Percentiles rank a stretch among this genome's conserved stretches.
Evolutionary conservation across 352 stramenopile species (phyloP).

Genomic region (Pythium scleroteichum): DNA sequence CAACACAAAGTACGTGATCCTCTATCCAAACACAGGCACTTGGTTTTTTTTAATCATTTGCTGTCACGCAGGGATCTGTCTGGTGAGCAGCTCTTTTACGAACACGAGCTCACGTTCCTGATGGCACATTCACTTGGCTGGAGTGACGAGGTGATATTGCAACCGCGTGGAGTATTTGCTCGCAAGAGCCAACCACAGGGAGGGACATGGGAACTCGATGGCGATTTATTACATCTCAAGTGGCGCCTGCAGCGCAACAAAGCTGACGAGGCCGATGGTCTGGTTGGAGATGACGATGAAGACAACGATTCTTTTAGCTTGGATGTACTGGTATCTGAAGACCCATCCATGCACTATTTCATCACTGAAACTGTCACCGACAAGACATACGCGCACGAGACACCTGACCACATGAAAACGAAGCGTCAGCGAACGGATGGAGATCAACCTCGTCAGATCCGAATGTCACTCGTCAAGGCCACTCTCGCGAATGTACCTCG

Average conservation of each 20-base stretch:
- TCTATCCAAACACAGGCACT: not conserved
- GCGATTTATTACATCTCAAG: constrained; percentile 80
- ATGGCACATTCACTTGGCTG: constrained; percentile 75
- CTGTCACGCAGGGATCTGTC: constrained; percentile 38
- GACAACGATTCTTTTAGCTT: constrained; percentile 63
- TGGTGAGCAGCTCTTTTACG: constrained; percentile 69
- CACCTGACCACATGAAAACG: constrained; percentile 60
- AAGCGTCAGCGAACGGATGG: constrained; percentile 42
- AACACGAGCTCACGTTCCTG: constrained; percentile 79
- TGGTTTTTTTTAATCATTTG: not conserved
- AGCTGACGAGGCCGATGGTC: constrained; percentile 28
- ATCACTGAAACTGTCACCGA: constrained; percentile 66
- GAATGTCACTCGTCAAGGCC: constrained; percentile 68
- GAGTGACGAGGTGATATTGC: constrained; percentile 74
- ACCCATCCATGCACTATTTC: constrained; percentile 78
- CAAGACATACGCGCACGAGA: constrained; percentile 59
- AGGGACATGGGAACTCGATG: constrained; percentile 77
- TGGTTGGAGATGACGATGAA: constrained; percentile 31
- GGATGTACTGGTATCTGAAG: constrained; percentile 76
- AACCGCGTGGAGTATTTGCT: constrained; percentile 56
- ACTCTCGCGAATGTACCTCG: constrained; percentile 54
- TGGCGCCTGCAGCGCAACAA: constrained; percentile 49
- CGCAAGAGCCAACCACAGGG: constrained; percentile 66
- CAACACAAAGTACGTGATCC: constrained; percentile 51
- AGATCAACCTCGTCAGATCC: constrained; percentile 44